Percentiles rank a stretch among this genome's conserved stretches.
These are phyloP conservation scores for Nymphaea colorata DNA, from an alignment of 164 flowering plant genomes.

Conservation along the genomic window DNA sequence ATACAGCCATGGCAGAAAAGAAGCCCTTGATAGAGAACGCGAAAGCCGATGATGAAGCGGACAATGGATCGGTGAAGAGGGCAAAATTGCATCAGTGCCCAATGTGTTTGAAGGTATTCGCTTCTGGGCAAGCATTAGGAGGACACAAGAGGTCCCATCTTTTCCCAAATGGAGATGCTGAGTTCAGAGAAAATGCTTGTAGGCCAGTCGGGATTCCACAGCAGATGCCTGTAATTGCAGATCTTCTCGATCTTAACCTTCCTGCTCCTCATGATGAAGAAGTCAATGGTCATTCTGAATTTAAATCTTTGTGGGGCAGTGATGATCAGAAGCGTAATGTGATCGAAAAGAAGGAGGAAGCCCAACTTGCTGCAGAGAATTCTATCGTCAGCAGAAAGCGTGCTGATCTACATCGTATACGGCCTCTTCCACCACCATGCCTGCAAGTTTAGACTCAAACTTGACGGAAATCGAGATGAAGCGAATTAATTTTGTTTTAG, in stretches of 20 bases:
- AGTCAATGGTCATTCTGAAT: constrained; percentile 6
- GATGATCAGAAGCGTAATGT: constrained; percentile 19
- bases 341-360: constrained; percentile 2
- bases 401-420: neutral
- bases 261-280: constrained; percentile 54
- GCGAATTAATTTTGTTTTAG: no score
- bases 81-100: constrained; percentile 48
- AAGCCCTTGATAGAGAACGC: constrained; percentile 12
- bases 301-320: constrained; percentile 24
- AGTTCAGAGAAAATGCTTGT: constrained; percentile 6
- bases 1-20: constrained; percentile 2
- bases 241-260: constrained; percentile 59
- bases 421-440: neutral
- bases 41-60: constrained; percentile 8
- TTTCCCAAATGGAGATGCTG: constrained; percentile 16
- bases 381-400: neutral
- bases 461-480: no score
- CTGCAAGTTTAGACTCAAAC: neutral
- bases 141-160: constrained; percentile 71
- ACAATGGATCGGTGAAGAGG: constrained; percentile 21
- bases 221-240: constrained; percentile 14
- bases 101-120: constrained; percentile 43
- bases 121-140: constrained; percentile 69
- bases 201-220: constrained; percentile 17
- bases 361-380: neutral